Evolutionary conservation across 2,329 filamentous ascomycete genomes (phyloP), one percentile per base, ranked within the genome.

Genomic region (Neopestalotiopsis rosae): DNA sequence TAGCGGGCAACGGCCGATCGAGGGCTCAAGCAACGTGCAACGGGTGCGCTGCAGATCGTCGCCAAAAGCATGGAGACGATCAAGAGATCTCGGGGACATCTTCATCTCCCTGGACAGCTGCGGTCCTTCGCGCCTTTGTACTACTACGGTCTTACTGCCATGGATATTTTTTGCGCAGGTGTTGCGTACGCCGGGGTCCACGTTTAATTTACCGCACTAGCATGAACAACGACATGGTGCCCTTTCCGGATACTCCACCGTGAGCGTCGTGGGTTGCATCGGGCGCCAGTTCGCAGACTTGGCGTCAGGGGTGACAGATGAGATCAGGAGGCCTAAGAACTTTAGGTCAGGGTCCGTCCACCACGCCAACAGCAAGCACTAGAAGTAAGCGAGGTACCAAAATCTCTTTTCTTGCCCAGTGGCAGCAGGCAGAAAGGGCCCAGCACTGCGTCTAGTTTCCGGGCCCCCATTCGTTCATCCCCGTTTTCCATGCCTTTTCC

Each of bases 141-240:
- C 45, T 52, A 20, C 45, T 38, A 38, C 34, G 34, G 34, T 6
- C 10, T 38, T 38, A 38, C 34, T 38, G 34, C 45, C 45, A 52
- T 20, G 45, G 24, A 28, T 28, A 28, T 9, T 52, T 52, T 20
- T 38, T n/a, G 45, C 45, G 45, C n/a, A 52, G 45, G n/a, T 52
- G 45, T 52, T 52, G 45, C 45, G 45, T 52, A 24, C 45, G 45
- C 45, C 17, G 45, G 45, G 45, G 45, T 52, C 45, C 45, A 52
- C 45, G 45, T 52, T n/a, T 52, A 52, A 52, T 52, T 52, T 52
- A 52, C 45, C 45, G 45, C 45, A 52, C 45, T 52, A 52, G 45
- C 45, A 52, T 52, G 45, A 52, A 52, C 17, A 52, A 52, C 45
- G 45, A 52, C 45, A 52, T 52, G 45, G 45, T 52, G 45, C 45